phyloP scores from a whole-genome alignment of 805 yeast species.

The Saccharomyces jurei region DNA sequence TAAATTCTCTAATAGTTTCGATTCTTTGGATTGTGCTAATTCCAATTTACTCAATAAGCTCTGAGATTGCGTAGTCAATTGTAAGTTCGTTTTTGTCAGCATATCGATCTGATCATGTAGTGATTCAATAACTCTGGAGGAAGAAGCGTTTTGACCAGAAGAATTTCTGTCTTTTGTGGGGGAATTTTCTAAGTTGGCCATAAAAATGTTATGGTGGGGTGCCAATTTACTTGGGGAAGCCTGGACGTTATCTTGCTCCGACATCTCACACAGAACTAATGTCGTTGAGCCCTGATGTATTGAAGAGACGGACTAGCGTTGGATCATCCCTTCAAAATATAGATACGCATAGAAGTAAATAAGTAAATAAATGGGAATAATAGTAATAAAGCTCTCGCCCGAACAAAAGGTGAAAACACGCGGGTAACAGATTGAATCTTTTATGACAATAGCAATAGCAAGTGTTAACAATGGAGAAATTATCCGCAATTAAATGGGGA shows the following conservation, averaged over 20 bases:
- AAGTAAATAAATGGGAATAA: not conserved
- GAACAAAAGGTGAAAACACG: not conserved
- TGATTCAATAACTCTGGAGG: conserved; percentile 34
- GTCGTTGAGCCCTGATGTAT: not conserved
- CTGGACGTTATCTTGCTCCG: not conserved
- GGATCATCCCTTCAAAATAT: not conserved
- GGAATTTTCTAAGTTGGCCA: conserved; percentile 4
- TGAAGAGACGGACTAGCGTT: not conserved
- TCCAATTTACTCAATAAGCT: conserved; percentile 49
- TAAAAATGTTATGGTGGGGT: conserved; percentile 14
- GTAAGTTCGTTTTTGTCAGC: conserved; percentile 35
- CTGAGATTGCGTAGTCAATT: conserved; percentile 33
- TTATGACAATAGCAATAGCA: not conserved
- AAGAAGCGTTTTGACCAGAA: not conserved
- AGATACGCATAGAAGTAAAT: not conserved
- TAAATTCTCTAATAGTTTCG: conserved; percentile 43
- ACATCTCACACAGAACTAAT: not conserved
- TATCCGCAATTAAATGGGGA: not conserved
- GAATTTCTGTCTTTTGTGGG: not conserved
- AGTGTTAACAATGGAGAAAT: not conserved
- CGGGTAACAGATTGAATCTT: not conserved
- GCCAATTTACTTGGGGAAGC: conserved; percentile 1
- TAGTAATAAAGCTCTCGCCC: not conserved
- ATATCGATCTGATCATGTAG: conserved; percentile 45
- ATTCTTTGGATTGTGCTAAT: conserved; percentile 33